Percentiles rank a stretch among this genome's conserved stretches.
phyloP scores from a whole-genome alignment of 768 basidiomycete genomes.

The Rhodotorula paludigena region DNA sequence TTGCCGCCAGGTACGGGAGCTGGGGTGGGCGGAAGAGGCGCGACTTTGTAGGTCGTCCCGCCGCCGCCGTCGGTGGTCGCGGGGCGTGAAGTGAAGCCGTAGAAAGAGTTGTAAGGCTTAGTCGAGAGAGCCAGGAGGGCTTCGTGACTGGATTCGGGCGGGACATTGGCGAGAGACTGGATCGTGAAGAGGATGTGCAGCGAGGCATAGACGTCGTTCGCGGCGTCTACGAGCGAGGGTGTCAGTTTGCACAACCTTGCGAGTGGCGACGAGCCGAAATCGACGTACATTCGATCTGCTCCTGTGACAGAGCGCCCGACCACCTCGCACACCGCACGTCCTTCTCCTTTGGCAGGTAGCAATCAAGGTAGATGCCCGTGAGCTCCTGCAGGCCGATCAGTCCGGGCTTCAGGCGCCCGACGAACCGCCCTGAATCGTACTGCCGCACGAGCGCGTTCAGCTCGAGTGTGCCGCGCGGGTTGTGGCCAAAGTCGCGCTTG shows the following conservation, averaged over 20 bases:
- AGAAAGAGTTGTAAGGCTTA: background rate
- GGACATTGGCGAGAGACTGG: background rate
- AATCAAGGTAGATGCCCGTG: slow-evolving; percentile 26
- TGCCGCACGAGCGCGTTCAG: slow-evolving; percentile 18
- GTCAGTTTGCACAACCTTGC: background rate
- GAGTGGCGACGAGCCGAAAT: background rate
- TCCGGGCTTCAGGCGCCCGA: background rate
- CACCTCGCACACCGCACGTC: slow-evolving; percentile 16
- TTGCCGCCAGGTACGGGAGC: background rate
- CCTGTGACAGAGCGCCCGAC: background rate
- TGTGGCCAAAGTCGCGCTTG: slow-evolving; percentile 9
- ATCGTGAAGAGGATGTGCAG: slow-evolving; percentile 5
- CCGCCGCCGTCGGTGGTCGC: background rate
- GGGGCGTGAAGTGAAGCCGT: background rate
- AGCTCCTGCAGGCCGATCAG: slow-evolving; percentile 32
- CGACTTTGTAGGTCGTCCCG: background rate
- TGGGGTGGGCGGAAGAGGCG: background rate
- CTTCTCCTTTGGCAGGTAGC: slow-evolving; percentile 24
- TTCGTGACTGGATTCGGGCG: background rate
- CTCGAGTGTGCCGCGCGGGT: slow-evolving; percentile 19
- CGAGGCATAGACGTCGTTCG: slow-evolving; percentile 36
- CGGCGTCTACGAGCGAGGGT: slow-evolving; percentile 9
- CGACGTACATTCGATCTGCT: slow-evolving; percentile 26
- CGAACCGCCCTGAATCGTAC: slow-evolving; percentile 11
- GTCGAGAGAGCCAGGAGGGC: background rate